Evolutionary conservation across 2,329 filamentous ascomycete genomes (phyloP).

Genomic region (Mariannaea sp.): DNA sequence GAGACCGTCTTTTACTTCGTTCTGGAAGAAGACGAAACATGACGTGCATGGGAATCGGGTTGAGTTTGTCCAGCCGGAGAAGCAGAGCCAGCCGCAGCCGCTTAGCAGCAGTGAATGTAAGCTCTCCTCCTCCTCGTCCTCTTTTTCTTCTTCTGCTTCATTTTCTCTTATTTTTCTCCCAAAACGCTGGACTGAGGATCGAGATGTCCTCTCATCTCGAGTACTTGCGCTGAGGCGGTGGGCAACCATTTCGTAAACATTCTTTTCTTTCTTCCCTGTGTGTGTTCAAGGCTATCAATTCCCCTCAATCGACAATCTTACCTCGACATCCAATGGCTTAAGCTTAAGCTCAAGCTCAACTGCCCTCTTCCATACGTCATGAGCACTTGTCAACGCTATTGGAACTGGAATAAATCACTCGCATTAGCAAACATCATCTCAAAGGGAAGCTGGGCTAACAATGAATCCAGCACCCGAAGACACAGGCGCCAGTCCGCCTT

Average conservation of each 20-base stretch:
- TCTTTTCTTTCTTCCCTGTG: too few species aligned
- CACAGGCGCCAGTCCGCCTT: constrained; percentile 21
- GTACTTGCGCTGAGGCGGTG: too few species aligned
- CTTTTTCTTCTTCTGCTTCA: background rate
- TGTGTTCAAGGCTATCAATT: too few species aligned
- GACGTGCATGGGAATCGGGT: constrained; percentile 33
- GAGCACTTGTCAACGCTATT: background rate
- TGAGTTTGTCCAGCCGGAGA: constrained; percentile 21
- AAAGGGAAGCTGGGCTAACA: background rate
- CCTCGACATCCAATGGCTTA: too few species aligned
- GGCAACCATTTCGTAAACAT: too few species aligned
- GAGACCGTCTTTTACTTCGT: constrained; percentile 54
- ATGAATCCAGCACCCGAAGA: constrained; percentile 17
- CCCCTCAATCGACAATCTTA: too few species aligned
- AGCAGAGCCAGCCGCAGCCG: constrained; percentile 1
- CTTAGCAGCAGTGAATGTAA: constrained; percentile 34
- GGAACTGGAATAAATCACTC: too few species aligned
- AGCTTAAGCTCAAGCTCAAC: too few species aligned
- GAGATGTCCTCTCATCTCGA: background rate
- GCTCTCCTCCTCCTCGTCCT: too few species aligned
- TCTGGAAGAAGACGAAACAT: constrained; percentile 53
- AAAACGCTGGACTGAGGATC: too few species aligned
- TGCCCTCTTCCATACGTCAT: too few species aligned
- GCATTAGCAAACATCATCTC: too few species aligned
- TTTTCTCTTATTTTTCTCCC: background rate